Evolutionary conservation across 306 rosid genomes (phyloP), one percentile per base, ranked within the genome.

Genomic region (Cucurbita pepo): DNA sequence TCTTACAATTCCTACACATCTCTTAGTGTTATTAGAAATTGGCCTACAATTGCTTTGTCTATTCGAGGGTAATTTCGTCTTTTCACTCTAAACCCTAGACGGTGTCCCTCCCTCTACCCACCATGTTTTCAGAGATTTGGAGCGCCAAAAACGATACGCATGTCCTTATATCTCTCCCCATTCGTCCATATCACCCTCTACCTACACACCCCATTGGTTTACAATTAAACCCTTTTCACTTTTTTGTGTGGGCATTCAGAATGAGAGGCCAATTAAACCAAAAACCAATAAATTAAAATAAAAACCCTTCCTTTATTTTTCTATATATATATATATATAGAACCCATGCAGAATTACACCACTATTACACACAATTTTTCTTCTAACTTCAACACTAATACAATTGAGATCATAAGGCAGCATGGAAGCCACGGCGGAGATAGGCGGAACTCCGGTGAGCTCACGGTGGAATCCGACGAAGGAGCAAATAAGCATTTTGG

Each of bases 101-200:
- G 69, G 43, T 72, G 80, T 44, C 72, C 82, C 79, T 61, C 73
- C 64, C 16, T 82, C 89, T 89, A 81, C 84, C 84, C 84, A 79
- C 89, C 90, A 87, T 83, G 97, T 88, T 93, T 90, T 90, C 98
- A 90, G 97, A 84, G 97, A 86, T 82, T 79, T 86, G 76, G 55
- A 72, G 86, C 98, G 73, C 96, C 97, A 82, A 86, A 90, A 88
- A 86, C 90, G 84, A 90, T 86, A 89, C 96, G 96, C 97, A 93
- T 93, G 96, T 85, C 89, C 82, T 78, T 86, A 81, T 77, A 57
- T 84, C 85, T 76, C 72, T 57, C 77, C 58, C 81, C 72, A 76
- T 78, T 75, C 53, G 74, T 75, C 56, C 50, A 52, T 4, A 15
- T 51, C 73, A 61, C 59, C 78, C 76, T 51, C 54, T 34, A 47